Base-by-base conservation (phyloP, 345 rosid genomes). In the Hibiscus mutabilis region DNA sequence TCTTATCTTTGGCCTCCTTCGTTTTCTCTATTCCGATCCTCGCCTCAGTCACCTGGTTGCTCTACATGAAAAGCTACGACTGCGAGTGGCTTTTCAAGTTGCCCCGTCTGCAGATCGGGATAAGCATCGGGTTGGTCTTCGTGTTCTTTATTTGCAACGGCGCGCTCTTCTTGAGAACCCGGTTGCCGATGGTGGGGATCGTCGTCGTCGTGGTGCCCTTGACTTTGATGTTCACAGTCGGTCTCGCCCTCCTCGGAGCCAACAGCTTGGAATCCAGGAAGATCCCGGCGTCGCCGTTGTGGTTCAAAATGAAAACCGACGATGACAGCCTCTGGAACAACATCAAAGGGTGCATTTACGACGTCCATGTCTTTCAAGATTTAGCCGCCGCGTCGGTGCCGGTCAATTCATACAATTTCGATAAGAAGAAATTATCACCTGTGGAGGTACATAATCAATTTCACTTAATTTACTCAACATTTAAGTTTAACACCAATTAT, bases 21-120 rank as follows among this genome's bases (percentile, higher is more conserved):
- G 51, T 90, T 8, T 73, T 90, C 11, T 87, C 95, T 1, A 87
- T 90, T 3, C 85, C 93, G 0, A 59, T 88, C 13, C 82, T 92
- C 1, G 97, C 87, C 13, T 80, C 82, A 8, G 85, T 77, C n/a
- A 80, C 85, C 12, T 87, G 90, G 91, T 77, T 89, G 9, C 74
- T 90, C 0, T 87, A 80, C 86, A 90, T 90, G 92, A 84, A 82
- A 68, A 82, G 81, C 80, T 88, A 85, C 21, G 95, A 86, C 67
- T 91, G 98, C 62, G 97, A 92, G 66, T 74, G 73, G 46, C 80
- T 92, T 40, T 61, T 89, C 69, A 79, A 82, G 53, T 71, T 92
- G 29, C 91, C 97, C 3, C 81, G 70, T 13, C 55, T 87, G 22
- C 95, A 87, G 40, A 78, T 44, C 0, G 81, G 86, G 2, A 74